Evolutionary conservation across 495 filamentous ascomycete species (phyloP).

Genomic region (Pyrenula aspistea): DNA sequence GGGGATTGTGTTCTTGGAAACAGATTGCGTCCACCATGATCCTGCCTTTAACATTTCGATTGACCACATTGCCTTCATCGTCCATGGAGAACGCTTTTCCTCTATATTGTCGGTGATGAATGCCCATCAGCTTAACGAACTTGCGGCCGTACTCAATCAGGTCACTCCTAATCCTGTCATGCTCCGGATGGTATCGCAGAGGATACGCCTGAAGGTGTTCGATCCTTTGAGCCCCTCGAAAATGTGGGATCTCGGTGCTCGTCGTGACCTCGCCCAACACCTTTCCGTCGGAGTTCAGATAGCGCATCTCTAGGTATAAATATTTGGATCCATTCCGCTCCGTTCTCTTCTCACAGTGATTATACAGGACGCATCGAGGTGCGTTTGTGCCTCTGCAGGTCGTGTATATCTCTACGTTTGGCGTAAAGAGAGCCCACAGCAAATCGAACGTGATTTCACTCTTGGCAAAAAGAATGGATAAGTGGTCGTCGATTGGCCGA

Average conservation of each 20-base stretch:
- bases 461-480: conserved; percentile 24
- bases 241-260: conserved; percentile 16
- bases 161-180: conserved; percentile 8
- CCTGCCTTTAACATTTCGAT: conserved; percentile 13
- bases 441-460: conserved; percentile 34
- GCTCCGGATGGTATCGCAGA: conserved; percentile 12
- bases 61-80: conserved; percentile 13
- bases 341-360: conserved; percentile 14
- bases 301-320: conserved; percentile 23
- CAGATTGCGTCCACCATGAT: conserved; percentile 15
- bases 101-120: conserved; percentile 10
- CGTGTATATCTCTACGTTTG: conserved; percentile 27
- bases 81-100: conserved; percentile 17
- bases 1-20: conserved; percentile 16
- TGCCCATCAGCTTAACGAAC: conserved; percentile 14
- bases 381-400: conserved; percentile 28
- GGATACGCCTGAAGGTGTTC: conserved; percentile 17
- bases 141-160: conserved; percentile 16
- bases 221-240: conserved; percentile 15
- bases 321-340: conserved; percentile 14
- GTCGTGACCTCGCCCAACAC: conserved; percentile 13
- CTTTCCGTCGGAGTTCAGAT: conserved; percentile 18
- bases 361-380: conserved; percentile 16
- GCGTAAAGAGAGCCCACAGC: conserved; percentile 32
- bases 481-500: conserved; percentile 16